A percentile compares a stretch with the other conserved stretches of the same genome.
Conservation (phyloP, 2,329 filamentous ascomycete genomes). For the Fusarium xyrophilum region DNA sequence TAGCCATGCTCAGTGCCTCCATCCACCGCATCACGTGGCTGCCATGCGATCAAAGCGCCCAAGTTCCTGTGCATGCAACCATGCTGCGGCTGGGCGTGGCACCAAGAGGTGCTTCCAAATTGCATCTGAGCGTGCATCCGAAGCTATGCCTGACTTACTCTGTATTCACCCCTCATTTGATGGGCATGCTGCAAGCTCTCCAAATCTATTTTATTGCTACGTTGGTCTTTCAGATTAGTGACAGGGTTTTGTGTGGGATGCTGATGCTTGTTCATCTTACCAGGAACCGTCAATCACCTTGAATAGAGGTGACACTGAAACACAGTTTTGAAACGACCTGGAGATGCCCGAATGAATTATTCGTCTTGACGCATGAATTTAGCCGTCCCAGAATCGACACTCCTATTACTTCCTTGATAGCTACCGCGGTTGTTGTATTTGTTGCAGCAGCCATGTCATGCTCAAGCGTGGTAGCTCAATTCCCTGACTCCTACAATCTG, state of each 20-base stretch:
- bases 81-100: conserved; percentile 19
- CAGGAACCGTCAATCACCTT: conserved; percentile 5
- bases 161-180: conserved; percentile 14
- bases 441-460: conserved; percentile 4
- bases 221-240: conserved; percentile 1
- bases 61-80: conserved; percentile 32
- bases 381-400: conserved; percentile 3
- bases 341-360: conserved; percentile 14
- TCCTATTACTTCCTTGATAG: background rate
- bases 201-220: background rate
- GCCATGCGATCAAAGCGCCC: conserved; percentile 41
- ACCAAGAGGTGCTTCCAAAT: conserved; percentile 14
- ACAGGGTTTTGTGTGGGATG: conserved; percentile 17
- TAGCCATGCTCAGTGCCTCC: conserved; percentile 38
- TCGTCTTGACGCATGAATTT: conserved; percentile 21
- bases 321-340: conserved; percentile 38
- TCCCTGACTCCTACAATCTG: conserved; percentile 18
- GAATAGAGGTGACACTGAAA: conserved; percentile 33
- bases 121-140: conserved; percentile 23
- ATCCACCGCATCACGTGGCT: conserved; percentile 44
- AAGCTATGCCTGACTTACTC: conserved; percentile 14
- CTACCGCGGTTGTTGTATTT: background rate
- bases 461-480: background rate
- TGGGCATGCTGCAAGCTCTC: background rate
- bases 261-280: conserved; percentile 29